Conservation (phyloP, 1,284 basidiomycete genomes). For the Meripilus lineatus region DNA sequence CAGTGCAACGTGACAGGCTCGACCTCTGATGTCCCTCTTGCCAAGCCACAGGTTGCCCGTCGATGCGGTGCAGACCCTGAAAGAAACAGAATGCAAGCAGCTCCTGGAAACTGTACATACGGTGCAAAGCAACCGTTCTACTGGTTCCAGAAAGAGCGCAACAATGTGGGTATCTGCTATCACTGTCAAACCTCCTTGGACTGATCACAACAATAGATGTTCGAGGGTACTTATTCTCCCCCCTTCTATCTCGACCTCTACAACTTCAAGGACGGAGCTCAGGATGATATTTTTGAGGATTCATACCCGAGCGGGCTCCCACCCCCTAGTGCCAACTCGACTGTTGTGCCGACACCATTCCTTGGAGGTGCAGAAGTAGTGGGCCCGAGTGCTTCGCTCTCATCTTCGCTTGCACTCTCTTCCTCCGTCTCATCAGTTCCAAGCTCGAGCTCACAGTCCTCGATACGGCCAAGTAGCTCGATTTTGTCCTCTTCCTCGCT, state of each 20-base stretch:
- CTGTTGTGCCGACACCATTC: conserved; percentile 14
- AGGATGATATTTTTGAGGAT: conserved; percentile 61
- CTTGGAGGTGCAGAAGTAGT: conserved; percentile 1
- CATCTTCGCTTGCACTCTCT: too few species aligned
- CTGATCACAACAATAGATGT: too few species aligned
- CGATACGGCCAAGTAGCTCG: too few species aligned
- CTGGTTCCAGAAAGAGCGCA: conserved; percentile 49
- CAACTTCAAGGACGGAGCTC: conserved; percentile 55
- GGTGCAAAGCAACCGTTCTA: conserved; percentile 66
- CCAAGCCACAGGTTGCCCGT: conserved; percentile 24
- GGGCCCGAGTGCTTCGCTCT: too few species aligned
- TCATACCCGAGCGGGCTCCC: conserved; percentile 25
- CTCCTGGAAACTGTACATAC: conserved; percentile 52
- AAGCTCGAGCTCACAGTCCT: too few species aligned
- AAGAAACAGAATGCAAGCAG: conserved; percentile 19
- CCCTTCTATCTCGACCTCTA: conserved; percentile 57
- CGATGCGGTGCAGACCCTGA: conserved; percentile 29
- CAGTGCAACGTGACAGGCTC: conserved; percentile 62
- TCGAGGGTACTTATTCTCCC: conserved; percentile 48
- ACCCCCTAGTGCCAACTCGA: conserved; percentile 14
- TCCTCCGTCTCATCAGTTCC: too few species aligned
- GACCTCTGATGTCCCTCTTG: conserved; percentile 44
- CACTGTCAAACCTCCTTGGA: too few species aligned
- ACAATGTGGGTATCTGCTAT: conserved; percentile 24
- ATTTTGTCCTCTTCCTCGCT: too few species aligned